phyloP scores from a whole-genome alignment of 73 alveolate species.

The Symbiodinium natans region DNA sequence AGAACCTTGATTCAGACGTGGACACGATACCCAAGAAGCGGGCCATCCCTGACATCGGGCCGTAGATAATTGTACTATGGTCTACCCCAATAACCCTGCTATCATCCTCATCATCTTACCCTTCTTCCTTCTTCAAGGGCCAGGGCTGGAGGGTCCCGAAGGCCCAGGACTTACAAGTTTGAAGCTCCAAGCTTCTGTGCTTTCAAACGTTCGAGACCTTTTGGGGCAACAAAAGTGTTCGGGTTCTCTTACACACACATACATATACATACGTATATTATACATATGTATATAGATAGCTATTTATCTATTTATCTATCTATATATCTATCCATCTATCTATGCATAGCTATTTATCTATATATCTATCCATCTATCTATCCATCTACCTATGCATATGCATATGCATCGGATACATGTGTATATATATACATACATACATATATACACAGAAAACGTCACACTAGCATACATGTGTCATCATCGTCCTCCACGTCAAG shows the following conservation, averaged over 20 bases:
- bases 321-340: too few species aligned
- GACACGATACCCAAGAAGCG: background rate
- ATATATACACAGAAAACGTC: background rate
- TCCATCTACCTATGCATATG: background rate
- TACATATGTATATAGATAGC: too few species aligned
- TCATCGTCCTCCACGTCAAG: constrained; percentile 38
- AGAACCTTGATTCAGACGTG: background rate
- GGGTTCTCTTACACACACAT: background rate
- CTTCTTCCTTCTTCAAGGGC: background rate
- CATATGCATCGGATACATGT: background rate
- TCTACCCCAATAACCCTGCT: background rate
- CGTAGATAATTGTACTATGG: background rate
- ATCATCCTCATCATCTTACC: background rate
- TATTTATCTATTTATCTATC: too few species aligned
- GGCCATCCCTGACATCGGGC: background rate
- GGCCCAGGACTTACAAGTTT: background rate
- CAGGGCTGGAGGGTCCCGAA: background rate
- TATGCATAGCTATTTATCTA: too few species aligned
- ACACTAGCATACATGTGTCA: background rate
- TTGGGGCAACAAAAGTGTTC: background rate
- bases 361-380: too few species aligned
- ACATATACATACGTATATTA: too few species aligned
- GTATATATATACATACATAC: background rate
- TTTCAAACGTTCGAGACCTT: background rate
- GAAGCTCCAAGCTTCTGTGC: background rate